Evolutionary conservation across 352 stramenopile species (phyloP).

Genomic region (Aphanomyces invadans): DNA sequence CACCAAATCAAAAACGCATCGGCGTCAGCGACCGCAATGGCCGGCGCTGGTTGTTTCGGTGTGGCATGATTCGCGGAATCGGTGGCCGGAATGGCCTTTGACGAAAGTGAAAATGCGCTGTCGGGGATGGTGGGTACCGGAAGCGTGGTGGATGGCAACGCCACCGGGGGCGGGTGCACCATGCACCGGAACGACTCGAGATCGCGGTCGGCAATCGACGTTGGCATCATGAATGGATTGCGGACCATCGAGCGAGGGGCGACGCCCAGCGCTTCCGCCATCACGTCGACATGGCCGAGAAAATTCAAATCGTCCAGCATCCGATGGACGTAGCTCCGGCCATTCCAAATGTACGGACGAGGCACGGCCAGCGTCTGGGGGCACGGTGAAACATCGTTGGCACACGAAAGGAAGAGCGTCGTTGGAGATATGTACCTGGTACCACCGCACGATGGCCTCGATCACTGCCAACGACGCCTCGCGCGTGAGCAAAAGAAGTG

Average conservation of each 20-base stretch:
- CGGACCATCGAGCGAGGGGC: constrained; percentile 50
- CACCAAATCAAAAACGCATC: constrained; percentile 19
- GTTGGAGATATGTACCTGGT: too few species aligned
- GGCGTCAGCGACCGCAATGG: not conserved
- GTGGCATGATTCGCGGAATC: not conserved
- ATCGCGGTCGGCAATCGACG: constrained; percentile 50
- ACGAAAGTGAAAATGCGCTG: not conserved
- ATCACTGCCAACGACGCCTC: constrained; percentile 50
- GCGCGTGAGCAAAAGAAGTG: constrained; percentile 55
- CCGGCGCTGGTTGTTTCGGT: not conserved
- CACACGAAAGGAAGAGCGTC: too few species aligned
- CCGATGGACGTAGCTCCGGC: constrained; percentile 58
- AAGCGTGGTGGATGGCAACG: too few species aligned
- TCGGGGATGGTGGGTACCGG: too few species aligned
- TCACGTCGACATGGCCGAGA: constrained; percentile 38
- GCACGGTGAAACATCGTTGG: too few species aligned
- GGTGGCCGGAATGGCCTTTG: too few species aligned
- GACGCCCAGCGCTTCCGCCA: constrained; percentile 49
- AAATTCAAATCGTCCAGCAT: constrained; percentile 79
- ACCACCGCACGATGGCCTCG: constrained; percentile 47
- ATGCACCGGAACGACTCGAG: constrained; percentile 36
- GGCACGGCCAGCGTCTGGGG: not conserved
- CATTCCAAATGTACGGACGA: constrained; percentile 41
- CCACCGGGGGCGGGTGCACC: constrained; percentile 38
- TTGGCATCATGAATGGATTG: constrained; percentile 82